Base-by-base conservation (phyloP, 768 basidiomycete species). In the Lactarius indigo region DNA sequence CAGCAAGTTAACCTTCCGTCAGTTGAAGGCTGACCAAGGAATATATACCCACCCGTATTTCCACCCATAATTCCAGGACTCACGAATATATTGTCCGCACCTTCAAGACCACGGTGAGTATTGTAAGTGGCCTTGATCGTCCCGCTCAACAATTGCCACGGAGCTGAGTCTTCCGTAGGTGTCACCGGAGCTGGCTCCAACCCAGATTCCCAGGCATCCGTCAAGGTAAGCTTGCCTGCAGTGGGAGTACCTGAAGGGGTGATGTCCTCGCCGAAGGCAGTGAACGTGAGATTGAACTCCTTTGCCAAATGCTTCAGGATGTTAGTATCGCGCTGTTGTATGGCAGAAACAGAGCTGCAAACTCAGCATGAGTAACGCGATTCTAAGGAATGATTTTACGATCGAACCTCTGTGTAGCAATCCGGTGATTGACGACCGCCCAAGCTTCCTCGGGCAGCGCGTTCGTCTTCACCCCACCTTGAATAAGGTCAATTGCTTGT, bases 401-500 rank as follows among this genome's bases (percentile, higher is more conserved):
- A 15, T 28, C 52, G 20, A 47, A 77, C 65, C 73, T 71, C 42
- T 75, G 72, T 4, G 75, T 73, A 1, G 70, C 75, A 59, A 76
- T 70, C 9, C 73, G 72, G 64, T 71, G 71, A 63, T 71, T 72
- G 39, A 71, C 66, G 15, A 72, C 74, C 8, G 75, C 73, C 72
- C 57, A 72, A 1, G 70, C 72, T 52, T 61, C 68, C 69, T 83
- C 82, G 15, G 81, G 82, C 26, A 82, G 73, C 13, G 81, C 82
- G 65, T 83, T 83, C 39, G 77, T 74, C 74, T 82, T 82, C 18
- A 77, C 76, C 30, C 76, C 78, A 26, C 77, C 77, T 5, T 71
- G 65, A 57, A 83, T 76, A 17, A 84, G 69, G 69, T 82, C 82
- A 44, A 81, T 75, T 4, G 83, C 83, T 71, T 81, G 80, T 1